These are phyloP conservation scores for Brettanomyces anomalus DNA, from an alignment of 805 yeast genomes.

Conservation along the genomic window DNA sequence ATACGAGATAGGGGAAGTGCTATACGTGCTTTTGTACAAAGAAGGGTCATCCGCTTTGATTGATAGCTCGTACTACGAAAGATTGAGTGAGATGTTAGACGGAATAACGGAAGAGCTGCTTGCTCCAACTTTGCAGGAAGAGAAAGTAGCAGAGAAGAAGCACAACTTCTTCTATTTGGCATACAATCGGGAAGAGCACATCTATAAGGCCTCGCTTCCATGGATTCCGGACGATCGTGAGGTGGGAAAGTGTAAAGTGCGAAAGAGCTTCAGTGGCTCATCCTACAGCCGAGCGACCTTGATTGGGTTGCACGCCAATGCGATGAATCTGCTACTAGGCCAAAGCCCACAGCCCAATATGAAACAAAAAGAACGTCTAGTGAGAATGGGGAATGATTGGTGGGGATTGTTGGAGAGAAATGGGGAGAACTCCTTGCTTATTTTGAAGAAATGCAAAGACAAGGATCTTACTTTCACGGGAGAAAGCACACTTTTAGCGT, in stretches of 20 bases:
- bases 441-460: constrained; percentile 13
- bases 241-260: constrained; percentile 7
- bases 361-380: constrained; percentile 13
- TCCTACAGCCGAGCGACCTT: constrained; percentile 5
- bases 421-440: constrained; percentile 9
- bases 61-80: constrained; percentile 5
- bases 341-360: constrained; percentile 9
- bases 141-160: too few species aligned
- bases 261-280: constrained; percentile 1
- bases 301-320: constrained; percentile 12
- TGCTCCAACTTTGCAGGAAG: too few species aligned
- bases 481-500: constrained; percentile 9
- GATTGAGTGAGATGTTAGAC: constrained; percentile 12
- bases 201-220: constrained; percentile 20
- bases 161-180: constrained; percentile 17
- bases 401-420: constrained; percentile 17
- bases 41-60: background rate
- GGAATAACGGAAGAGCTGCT: constrained; percentile 2
- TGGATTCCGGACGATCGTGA: constrained; percentile 20
- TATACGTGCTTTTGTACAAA: constrained; percentile 17
- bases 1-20: constrained; percentile 24
- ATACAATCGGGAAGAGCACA: constrained; percentile 11
- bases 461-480: constrained; percentile 12
- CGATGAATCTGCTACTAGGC: constrained; percentile 12
- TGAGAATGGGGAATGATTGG: constrained; percentile 18